Evolutionary conservation across 352 stramenopile genomes (phyloP), one percentile per base, ranked within the genome.

Genomic region (Phytophthora ramorum): DNA sequence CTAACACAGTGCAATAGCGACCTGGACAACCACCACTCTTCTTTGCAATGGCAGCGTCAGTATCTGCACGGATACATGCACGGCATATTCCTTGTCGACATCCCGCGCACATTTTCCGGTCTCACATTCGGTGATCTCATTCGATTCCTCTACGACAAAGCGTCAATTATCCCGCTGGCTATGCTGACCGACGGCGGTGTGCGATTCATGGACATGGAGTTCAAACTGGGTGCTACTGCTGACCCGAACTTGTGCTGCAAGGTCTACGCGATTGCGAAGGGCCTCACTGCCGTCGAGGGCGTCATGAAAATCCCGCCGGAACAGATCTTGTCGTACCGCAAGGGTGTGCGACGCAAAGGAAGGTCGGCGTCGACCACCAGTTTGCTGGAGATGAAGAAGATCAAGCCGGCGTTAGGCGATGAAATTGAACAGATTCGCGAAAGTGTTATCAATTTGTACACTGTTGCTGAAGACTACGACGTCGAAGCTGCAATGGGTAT

Each of bases 191-290:
- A 89, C 16, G 74, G 83, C 38, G 79, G 82, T 9, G 83, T 90
- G 13, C 73, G 87, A 41, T 86, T 92, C 22, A 76, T 91, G 10
- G 84, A 92, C 45, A 83, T 89, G 67, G 82, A 91, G 12, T 94
- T 92, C 63, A 94, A 94, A 56, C 62, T 94, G 7, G 86, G 86
- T 2, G 81, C 69, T 1, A 91, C 82, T 0, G 82, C 86, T 1
- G 86, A 94, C 34, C 86, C 86, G 4, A 92, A 90, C 38, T 28
- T 91, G 40, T 94, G 86, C 61, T 92, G 86, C 66, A 94, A 92
- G 37, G 78, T 94, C 17, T 94, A 91, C 47, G 82, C 79, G 2
- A 81, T 94, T 35, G 83, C 84, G 9, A 89, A 89, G 47, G 71
- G 73, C 3, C 56, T 88, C 7, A 75, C 64, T 5, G 76, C 81